Percentiles rank a stretch among this genome's conserved stretches.
These are phyloP conservation scores for Mrakia hoshinonis DNA, from an alignment of 768 basidiomycete species.

Conservation along the genomic window DNA sequence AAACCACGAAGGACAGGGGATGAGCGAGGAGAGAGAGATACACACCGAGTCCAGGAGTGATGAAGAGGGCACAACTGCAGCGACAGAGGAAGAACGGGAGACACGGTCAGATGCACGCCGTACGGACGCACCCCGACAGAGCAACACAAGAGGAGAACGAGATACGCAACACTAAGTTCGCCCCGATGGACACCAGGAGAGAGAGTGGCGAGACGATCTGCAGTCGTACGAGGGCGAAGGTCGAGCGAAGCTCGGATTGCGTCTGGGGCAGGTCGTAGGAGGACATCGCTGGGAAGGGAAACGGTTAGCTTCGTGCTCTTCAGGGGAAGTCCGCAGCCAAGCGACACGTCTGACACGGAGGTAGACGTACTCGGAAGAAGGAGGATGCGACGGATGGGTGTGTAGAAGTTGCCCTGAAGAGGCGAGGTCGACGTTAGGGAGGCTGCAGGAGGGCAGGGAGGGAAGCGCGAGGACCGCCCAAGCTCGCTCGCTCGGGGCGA, in stretches of 20 bases:
- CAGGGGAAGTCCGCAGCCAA: neutral
- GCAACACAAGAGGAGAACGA: too few species aligned
- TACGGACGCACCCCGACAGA: too few species aligned
- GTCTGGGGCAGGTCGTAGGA: conserved; percentile 26
- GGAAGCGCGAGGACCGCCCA: too few species aligned
- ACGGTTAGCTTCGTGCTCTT: neutral
- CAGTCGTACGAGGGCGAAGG: conserved; percentile 47
- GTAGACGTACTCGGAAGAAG: too few species aligned
- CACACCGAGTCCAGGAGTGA: conserved; percentile 56
- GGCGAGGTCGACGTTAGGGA: too few species aligned
- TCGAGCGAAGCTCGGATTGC: conserved; percentile 13
- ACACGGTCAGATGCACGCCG: too few species aligned
- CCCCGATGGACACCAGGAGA: conserved; percentile 35
- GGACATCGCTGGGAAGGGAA: conserved; percentile 2
- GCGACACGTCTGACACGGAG: neutral
- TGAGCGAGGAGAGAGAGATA: conserved; percentile 8
- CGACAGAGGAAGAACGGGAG: too few species aligned
- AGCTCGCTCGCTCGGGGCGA: too few species aligned
- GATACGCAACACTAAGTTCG: conserved; percentile 61
- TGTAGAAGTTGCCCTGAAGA: too few species aligned
- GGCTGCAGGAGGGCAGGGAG: too few species aligned
- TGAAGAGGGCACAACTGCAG: conserved; percentile 56
- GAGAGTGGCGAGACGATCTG: conserved; percentile 53
- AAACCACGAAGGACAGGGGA: neutral
- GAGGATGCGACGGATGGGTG: too few species aligned